A percentile compares a stretch with the other conserved stretches of the same genome.
Conservation (phyloP, 2,329 filamentous ascomycete genomes). For the Aspergillus spinulosporus region DNA sequence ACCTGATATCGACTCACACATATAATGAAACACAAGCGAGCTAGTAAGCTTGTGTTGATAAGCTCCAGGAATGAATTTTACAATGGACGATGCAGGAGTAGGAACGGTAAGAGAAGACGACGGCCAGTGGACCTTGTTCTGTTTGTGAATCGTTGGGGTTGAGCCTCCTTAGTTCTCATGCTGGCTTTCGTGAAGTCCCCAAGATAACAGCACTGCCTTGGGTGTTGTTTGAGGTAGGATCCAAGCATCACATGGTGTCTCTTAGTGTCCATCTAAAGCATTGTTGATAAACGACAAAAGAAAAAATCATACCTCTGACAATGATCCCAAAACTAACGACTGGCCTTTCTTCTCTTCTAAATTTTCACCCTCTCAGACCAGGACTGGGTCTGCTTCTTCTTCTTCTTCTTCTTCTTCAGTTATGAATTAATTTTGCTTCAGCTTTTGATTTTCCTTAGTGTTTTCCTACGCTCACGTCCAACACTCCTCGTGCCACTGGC, state of each 20-base stretch:
- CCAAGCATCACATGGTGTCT: background rate
- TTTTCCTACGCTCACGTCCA: background rate
- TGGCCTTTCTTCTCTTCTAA: background rate
- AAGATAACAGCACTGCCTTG: background rate
- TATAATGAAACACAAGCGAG: background rate
- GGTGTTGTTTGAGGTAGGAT: background rate
- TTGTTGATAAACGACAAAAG: background rate
- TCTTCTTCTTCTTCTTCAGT: too few species aligned
- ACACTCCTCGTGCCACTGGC: background rate
- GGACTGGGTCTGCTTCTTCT: background rate
- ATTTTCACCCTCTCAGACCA: background rate
- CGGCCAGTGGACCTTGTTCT: background rate
- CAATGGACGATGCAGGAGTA: background rate
- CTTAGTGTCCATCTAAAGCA: background rate
- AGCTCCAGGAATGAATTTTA: conserved; percentile 3
- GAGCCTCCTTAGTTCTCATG: background rate
- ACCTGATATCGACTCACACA: background rate
- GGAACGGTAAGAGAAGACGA: background rate
- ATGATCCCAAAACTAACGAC: background rate
- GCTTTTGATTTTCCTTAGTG: too few species aligned
- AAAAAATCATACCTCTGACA: background rate
- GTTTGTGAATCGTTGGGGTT: background rate
- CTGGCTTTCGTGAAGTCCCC: background rate
- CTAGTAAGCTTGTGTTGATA: background rate
- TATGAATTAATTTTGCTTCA: too few species aligned